Base-by-base conservation (phyloP, 805 yeast species). In the Pichia occidentalis region DNA sequence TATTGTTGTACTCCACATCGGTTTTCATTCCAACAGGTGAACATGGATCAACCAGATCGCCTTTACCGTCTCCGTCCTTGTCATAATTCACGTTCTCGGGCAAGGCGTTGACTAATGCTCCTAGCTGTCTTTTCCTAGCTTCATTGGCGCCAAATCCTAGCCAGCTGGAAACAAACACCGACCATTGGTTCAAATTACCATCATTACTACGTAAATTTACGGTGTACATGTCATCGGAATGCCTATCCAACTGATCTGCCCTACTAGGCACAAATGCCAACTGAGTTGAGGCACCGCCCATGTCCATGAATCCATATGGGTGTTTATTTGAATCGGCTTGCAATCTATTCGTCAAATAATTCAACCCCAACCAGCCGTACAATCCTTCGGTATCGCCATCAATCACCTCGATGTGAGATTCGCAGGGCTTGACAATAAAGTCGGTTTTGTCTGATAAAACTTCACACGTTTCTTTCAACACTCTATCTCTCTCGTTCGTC, bases 281-380 rank as follows among this genome's bases (percentile, higher is more conserved):
- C 55, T 92, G 98, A 0, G 96, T 86, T 2, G 96, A 86, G 0
- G 98, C 98, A 11, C 98, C 98, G 12, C 98, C 98, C 98, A 92
- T 92, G 59, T 92, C 98, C 90, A 92, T 82, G 51, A 92, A 90
- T 4, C 98, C 98, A 47, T 73, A 80, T 0, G 95, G 77, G 2
- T 59, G 54, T 9, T 54, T 57, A 2, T 45, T 38, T n/a, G 6
- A n/a, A n/a, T n/a, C 24, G 18, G n/a, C 22, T 10, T 18, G 68
- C 34, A 84, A 64, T 43, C 73, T 73, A 1, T 84, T 81, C 60
- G 81, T 71, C 39, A 92, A 61, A 60, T 90, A 92, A 57, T 92
- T 92, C 33, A 92, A 65, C 0, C 90, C 92, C 22, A 92, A 59
- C 98, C 98, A 92, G 12, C 98, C 98, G 54, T 85, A 92, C 7